Evolutionary conservation across 768 basidiomycete species (phyloP), one percentile per base, ranked within the genome.

Genomic region (Melanogaster broomeanus): DNA sequence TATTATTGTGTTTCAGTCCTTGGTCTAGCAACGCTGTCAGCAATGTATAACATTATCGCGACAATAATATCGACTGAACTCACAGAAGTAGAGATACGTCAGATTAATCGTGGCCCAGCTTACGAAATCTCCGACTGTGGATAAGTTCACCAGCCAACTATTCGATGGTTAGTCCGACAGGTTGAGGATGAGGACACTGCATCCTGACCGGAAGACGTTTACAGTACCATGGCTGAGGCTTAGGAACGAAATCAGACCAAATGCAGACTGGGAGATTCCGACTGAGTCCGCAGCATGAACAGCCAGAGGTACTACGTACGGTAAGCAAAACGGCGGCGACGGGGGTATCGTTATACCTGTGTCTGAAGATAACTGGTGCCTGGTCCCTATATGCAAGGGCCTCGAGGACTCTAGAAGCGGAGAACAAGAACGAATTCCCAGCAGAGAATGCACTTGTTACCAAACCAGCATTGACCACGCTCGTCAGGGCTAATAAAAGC

Each of bases 361-460:
- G 70, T 19, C 73, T 56, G 48, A 82, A 77, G 58, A 82, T 62
- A 45, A 62, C 65, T 10, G 81, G 81, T 1, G 80, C 79, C 48
- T 82, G 74, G 3, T 74, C 74, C 43, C 74, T 66, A 39, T 77
- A 63, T 4, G 82, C 79, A 61, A 74, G 60, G 28, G 67, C 72
- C 46, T 71, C 70, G 24, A 73, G 55, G 34, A 71, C 64, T 76
- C 76, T 72, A 16, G 73, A 74, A 8, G 73, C 60, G 47, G 68
- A 78, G 72, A 82, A 88, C 45, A 86, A 65, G 73, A 71, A 81
- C 55, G 81, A 84, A 70, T 84, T 87, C 39, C 79, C 82, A 16
- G 87, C 83, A 27, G 84, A 87, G 74, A 87, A 84, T 3, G 87
- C 87, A 63, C 80, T 82, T 4, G 89, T 82, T 65, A 90, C 80